Conservation (phyloP, 805 yeast species). For the Nakazawaea ambrosiae region DNA sequence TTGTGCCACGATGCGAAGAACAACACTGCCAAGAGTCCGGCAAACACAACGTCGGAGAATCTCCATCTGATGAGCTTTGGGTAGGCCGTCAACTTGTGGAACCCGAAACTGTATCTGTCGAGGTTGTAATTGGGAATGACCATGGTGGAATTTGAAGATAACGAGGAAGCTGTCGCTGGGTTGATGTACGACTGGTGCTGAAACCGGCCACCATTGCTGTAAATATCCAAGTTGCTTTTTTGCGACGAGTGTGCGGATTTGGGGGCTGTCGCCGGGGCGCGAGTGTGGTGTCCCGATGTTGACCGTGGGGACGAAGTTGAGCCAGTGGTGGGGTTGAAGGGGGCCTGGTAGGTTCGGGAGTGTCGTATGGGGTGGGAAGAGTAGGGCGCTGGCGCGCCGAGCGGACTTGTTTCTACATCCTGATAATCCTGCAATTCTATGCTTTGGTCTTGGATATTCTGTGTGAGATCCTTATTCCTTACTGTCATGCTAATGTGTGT, state of each 20-base stretch:
- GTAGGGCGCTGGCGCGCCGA: too few species aligned
- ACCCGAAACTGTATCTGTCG: slow-evolving; percentile 11
- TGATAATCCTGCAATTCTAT: too few species aligned
- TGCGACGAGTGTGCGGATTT: too few species aligned
- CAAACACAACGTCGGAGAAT: slow-evolving; percentile 5
- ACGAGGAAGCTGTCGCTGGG: background rate
- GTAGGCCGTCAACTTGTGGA: slow-evolving; percentile 4
- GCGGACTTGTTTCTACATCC: too few species aligned
- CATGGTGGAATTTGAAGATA: too few species aligned
- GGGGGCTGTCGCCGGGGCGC: too few species aligned
- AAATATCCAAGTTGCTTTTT: too few species aligned
- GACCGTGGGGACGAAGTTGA: background rate
- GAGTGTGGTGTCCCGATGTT: too few species aligned
- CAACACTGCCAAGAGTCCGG: slow-evolving; percentile 1
- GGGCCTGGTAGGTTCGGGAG: background rate
- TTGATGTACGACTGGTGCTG: background rate
- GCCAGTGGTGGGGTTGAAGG: background rate
- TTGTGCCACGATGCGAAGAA: slow-evolving; percentile 13
- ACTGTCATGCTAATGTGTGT: too few species aligned
- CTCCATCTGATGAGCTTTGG: slow-evolving; percentile 10
- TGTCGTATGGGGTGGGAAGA: background rate
- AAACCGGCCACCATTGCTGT: background rate
- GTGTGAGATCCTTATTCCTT: too few species aligned
- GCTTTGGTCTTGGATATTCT: too few species aligned
- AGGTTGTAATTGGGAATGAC: too few species aligned